Evolutionary conservation across 75 land plant genomes (phyloP), one percentile per base, ranked within the genome.

Genomic region (Selaginella tamariscina): DNA sequence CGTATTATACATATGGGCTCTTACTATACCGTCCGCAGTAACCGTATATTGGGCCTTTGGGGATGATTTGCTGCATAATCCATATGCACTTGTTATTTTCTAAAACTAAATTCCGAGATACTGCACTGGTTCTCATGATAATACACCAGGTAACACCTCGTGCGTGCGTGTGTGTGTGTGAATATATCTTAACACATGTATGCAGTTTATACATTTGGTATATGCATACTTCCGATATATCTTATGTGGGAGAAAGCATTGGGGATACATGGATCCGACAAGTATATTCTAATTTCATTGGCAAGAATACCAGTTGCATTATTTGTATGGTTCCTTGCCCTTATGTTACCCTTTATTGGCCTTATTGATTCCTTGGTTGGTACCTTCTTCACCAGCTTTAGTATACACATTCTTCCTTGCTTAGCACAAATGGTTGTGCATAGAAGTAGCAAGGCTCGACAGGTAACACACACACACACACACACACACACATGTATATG

Each of bases 401-500:
- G 78, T 0, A 68, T 69, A 2, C 75, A 70, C 73, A 78, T 78
- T 30, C 66, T 78, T 21, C 80, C 80, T 33, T 75, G 73, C 64
- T 24, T 59, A 28, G 80, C 65, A 56, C 70, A 75, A 69, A 55
- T 71, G 56, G 23, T 56, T 1, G 67, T 59, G 8, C 75, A 59
- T 65, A 69, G 68, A 60, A 27, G 33, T 18, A 31, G 32, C 2
- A 33, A 1, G 2, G 28, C n/a, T n/a, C n/a, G n/a, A n/a, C n/a
- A n/a, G n/a, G n/a, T n/a, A n/a, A n/a, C n/a, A n/a, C n/a, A n/a
- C 72, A 2, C 78, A 68, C 20, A 29, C 68, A 78, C 78, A 74
- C 67, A 0, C 22, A 20, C 32, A 13, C n/a, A 32, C 69, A 1
- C 11, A 9, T 0, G 15, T 23, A 39, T 9, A 1, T 20, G 30